Conservation (phyloP, 2,329 filamentous ascomycete genomes). For the Aureobasidium subglaciale region DNA sequence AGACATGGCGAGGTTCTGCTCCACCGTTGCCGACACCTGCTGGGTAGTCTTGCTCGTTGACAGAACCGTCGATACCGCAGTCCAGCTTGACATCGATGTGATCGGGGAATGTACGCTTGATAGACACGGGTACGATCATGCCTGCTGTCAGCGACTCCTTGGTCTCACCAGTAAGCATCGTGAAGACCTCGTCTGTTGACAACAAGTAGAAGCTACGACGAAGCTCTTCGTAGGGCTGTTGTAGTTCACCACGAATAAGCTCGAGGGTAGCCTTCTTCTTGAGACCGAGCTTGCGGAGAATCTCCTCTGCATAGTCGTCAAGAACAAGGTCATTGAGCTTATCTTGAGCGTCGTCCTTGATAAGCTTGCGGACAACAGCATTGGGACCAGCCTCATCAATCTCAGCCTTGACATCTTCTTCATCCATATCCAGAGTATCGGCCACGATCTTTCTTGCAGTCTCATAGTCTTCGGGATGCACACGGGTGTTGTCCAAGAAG, state of each 20-base stretch:
- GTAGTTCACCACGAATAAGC: conserved; percentile 88
- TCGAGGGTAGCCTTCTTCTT: conserved; percentile 93
- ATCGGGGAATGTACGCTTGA: conserved; percentile 82
- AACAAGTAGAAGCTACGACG: conserved; percentile 70
- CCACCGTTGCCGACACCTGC: conserved; percentile 60
- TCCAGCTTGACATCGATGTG: conserved; percentile 91
- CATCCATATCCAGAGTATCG: conserved; percentile 90
- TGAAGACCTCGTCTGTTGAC: conserved; percentile 74
- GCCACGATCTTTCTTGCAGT: conserved; percentile 97
- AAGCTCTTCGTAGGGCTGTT: conserved; percentile 89
- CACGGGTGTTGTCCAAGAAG: conserved; percentile 91
- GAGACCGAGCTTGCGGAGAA: conserved; percentile 88
- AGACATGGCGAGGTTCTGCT: conserved; percentile 53
- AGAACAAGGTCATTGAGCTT: conserved; percentile 93
- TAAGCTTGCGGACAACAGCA: conserved; percentile 89
- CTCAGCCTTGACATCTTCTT: conserved; percentile 95
- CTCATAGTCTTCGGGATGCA: conserved; percentile 97
- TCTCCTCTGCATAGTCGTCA: conserved; percentile 93
- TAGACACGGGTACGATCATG: conserved; percentile 87
- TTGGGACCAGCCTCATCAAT: conserved; percentile 82
- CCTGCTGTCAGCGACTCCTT: conserved; percentile 72
- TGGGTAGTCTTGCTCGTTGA: conserved; percentile 76
- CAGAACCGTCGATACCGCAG: conserved; percentile 84
- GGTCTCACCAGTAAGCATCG: conserved; percentile 94
- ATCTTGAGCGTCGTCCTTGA: conserved; percentile 88